Evolutionary conservation across 441 rosid genomes (phyloP).

Genomic region (Eugenia klotzschiana): DNA sequence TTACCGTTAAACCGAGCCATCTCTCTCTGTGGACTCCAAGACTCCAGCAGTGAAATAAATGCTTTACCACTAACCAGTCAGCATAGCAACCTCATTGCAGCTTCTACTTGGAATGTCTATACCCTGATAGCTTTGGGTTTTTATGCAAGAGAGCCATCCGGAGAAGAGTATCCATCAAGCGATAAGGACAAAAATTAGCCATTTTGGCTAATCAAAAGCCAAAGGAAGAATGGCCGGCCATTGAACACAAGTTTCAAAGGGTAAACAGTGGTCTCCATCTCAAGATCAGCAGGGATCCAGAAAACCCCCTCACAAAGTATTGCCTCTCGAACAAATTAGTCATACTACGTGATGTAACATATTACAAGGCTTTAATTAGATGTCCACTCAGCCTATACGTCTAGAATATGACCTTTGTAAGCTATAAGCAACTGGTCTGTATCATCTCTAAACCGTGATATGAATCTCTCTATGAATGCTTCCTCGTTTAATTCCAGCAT

Average conservation of each 20-base stretch:
- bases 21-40: neutral
- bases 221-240: neutral
- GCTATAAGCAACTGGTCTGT: slow-evolving; percentile 20
- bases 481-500: slow-evolving; percentile 1
- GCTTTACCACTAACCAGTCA: neutral
- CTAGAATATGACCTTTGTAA: slow-evolving; percentile 16
- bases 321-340: neutral
- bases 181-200: neutral
- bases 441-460: slow-evolving; percentile 12
- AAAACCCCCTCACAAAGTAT: neutral
- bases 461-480: slow-evolving; percentile 15
- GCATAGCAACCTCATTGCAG: neutral
- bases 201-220: neutral
- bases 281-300: neutral
- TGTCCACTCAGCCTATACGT: neutral
- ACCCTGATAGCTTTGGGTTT: neutral
- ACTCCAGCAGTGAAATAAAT: neutral
- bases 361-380: neutral
- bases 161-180: neutral
- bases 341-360: neutral
- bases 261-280: neutral
- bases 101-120: neutral
- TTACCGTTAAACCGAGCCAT: neutral
- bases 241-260: neutral
- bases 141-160: neutral